phyloP scores from a whole-genome alignment of 2,329 filamentous ascomycete genomes.

The Ophiocordyceps robertsii region DNA sequence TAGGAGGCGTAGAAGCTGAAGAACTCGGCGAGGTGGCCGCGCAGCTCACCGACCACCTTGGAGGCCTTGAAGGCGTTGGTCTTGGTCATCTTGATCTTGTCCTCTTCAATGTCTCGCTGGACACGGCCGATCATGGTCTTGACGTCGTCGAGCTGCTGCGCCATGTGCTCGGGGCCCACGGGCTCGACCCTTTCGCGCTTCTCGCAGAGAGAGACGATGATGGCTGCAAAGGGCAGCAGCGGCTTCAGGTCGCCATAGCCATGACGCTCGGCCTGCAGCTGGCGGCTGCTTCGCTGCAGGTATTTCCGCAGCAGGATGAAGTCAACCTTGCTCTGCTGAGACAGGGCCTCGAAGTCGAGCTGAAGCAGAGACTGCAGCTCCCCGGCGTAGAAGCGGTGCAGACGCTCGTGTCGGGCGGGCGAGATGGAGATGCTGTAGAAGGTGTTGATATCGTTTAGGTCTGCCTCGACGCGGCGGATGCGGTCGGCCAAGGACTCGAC shows the following conservation, averaged over 20 bases:
- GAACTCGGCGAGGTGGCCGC: constrained; percentile 28
- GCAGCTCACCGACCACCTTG: constrained; percentile 25
- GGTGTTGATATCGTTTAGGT: constrained; percentile 29
- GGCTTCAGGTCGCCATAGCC: constrained; percentile 21
- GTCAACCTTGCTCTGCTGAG: constrained; percentile 32
- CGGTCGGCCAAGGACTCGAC: constrained; percentile 24
- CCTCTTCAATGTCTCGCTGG: constrained; percentile 18
- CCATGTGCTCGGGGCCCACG: constrained; percentile 28
- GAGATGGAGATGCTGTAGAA: constrained; percentile 38
- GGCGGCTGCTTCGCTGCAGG: constrained; percentile 19
- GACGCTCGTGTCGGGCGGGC: constrained; percentile 19
- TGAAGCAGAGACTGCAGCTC: constrained; percentile 21
- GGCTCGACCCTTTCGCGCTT: constrained; percentile 29
- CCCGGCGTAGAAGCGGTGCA: constrained; percentile 25
- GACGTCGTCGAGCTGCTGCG: constrained; percentile 24
- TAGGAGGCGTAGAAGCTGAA: constrained; percentile 39
- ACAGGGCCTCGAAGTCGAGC: constrained; percentile 13
- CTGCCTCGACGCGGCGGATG: constrained; percentile 28
- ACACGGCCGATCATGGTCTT: constrained; percentile 17
- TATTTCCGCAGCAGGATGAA: constrained; percentile 36
- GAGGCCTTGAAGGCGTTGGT: constrained; percentile 32
- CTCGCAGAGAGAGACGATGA: constrained; percentile 31
- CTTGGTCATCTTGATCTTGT: constrained; percentile 21
- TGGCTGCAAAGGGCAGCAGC: constrained; percentile 30
- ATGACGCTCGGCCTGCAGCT: constrained; percentile 24